phyloP scores from a whole-genome alignment of 768 basidiomycete genomes.

The Leccinum subtestaceum region DNA sequence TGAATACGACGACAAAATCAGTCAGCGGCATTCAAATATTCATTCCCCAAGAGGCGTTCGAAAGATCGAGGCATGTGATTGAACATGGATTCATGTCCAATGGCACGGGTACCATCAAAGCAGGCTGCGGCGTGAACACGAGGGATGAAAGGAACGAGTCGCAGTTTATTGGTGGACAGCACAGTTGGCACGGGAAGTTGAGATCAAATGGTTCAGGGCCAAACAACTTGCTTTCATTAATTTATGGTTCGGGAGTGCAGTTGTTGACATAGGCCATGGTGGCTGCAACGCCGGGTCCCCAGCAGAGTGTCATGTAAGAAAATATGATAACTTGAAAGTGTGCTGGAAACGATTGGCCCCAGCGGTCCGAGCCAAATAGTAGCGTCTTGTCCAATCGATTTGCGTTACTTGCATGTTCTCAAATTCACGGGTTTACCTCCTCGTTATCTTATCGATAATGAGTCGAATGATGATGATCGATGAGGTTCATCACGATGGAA shows the following conservation, averaged over 20 bases:
- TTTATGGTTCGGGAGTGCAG: constrained; percentile 7
- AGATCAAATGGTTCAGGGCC: constrained; percentile 30
- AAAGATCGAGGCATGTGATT: neutral
- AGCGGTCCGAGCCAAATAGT: neutral
- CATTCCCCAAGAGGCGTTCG: too few species aligned
- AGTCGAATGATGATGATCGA: neutral
- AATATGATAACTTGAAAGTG: too few species aligned
- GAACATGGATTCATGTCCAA: constrained; percentile 21
- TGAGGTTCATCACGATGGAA: neutral
- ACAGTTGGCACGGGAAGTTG: constrained; percentile 17
- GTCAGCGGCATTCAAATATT: too few species aligned
- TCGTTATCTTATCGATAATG: neutral
- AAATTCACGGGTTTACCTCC: neutral
- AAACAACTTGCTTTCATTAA: constrained; percentile 15
- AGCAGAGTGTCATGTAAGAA: too few species aligned
- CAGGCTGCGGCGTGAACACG: constrained; percentile 16
- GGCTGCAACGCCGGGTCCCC: neutral
- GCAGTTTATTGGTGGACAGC: constrained; percentile 15
- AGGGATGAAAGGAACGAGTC: constrained; percentile 23
- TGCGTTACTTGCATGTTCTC: too few species aligned
- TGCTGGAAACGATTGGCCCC: neutral
- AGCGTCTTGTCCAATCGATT: neutral
- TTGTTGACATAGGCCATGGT: constrained; percentile 23
- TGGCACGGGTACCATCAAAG: constrained; percentile 14
- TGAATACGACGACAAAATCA: too few species aligned